Conservation (phyloP, 306 rosid genomes). For the Rosa lucieae region DNA sequence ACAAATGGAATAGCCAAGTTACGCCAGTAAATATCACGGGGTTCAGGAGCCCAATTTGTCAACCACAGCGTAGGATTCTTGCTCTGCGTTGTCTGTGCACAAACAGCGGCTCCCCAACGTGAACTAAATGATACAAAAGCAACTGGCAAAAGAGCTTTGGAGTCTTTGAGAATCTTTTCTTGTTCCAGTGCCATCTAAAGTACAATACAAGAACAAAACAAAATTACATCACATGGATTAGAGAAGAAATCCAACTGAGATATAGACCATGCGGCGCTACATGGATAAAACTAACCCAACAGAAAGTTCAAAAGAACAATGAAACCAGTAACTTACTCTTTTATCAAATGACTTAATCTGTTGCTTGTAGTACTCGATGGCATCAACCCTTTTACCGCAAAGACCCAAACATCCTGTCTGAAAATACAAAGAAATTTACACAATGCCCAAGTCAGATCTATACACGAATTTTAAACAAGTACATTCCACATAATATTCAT, state of each 20-base stretch:
- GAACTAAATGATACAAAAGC: slow-evolving; percentile 86
- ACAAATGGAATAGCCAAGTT: slow-evolving; percentile 94
- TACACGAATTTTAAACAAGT: not conserved
- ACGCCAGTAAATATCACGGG: slow-evolving; percentile 81
- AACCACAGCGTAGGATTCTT: slow-evolving; percentile 90
- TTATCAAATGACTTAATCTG: slow-evolving; percentile 65
- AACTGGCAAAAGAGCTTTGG: slow-evolving; percentile 77
- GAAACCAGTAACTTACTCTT: slow-evolving; percentile 45
- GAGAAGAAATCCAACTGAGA: slow-evolving; percentile 19
- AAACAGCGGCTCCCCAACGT: slow-evolving; percentile 96
- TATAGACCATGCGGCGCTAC: not conserved
- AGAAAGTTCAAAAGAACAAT: not conserved
- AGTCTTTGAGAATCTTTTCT: slow-evolving; percentile 72
- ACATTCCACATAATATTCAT: not conserved
- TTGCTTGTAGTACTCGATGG: slow-evolving; percentile 75
- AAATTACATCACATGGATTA: not conserved
- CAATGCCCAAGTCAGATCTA: slow-evolving; percentile 9
- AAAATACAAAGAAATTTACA: slow-evolving; percentile 27
- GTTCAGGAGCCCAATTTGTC: slow-evolving; percentile 98
- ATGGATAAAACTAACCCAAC: not conserved
- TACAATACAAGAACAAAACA: slow-evolving; percentile 14
- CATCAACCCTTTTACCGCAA: slow-evolving; percentile 68
- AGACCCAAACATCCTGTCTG: slow-evolving; percentile 71
- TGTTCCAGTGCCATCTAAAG: slow-evolving; percentile 76
- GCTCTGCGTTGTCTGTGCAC: slow-evolving; percentile 98